Base-by-base conservation (phyloP, 805 yeast genomes). In the Hanseniaspora singularis region DNA sequence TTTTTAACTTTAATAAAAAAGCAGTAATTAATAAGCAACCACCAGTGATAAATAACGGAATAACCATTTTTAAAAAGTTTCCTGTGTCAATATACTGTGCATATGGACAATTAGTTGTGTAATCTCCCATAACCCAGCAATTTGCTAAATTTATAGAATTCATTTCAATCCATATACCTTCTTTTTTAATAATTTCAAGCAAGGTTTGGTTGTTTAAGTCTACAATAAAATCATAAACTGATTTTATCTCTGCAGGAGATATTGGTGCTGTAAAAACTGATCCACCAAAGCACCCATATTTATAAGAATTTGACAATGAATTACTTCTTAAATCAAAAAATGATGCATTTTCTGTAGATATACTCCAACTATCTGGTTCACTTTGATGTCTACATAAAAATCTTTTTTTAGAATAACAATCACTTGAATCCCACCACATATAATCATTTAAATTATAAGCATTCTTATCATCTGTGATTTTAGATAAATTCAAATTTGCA, bases 41-140 rank as follows among this genome's bases (percentile, higher is more conserved):
- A 1, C 81, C 73, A 23, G 82, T 74, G 1, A 73, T 70, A 9
- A 75, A 64, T n/a, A 80, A 76, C 0, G 94, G 87, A 0, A 81
- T 72, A 19, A 86, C 63, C 71, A 80, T 71, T 27, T 72, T 68
- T 0, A 74, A 73, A 52, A 84, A 79, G 42, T 73, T 74, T 43
- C 76, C 67, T 27, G 66, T 65, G 4, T 79, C 67, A 9, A 76
- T 68, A 1, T 71, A 70, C 38, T 66, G 66, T 49, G 73, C 74
- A 58, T 87, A 87, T 0, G 96, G 96, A 58, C 97, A 88, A 27
- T 64, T 57, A 0, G 89, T 79, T 51, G 74, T 69, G 0, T 85
- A 75, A 0, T 95, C 95, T 1, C 95, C 95, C 11, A 73, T 61
- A 4, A 87, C 87, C 88, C 92, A 89, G 57, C 97, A 88, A 46